Evolutionary conservation across 371 early-diverging fungal genomes (phyloP), one percentile per base, ranked within the genome.

Genomic region (Rhizopus microsporus): DNA sequence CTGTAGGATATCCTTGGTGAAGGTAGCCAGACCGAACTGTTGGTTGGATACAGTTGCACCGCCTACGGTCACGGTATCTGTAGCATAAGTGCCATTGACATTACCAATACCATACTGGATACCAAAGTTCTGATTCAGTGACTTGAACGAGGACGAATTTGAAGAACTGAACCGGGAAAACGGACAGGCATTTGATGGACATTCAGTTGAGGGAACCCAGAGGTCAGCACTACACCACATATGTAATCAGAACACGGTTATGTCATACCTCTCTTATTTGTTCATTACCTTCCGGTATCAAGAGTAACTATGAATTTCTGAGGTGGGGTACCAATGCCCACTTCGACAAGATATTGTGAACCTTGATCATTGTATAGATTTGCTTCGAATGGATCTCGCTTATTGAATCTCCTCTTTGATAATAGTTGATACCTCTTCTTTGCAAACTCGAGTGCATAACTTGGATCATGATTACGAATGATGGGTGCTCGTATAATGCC

Each of bases 51-150:
- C 64, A 5, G 68, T 64, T 23, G 74, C 74, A 15, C 75, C 78
- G 5, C 57, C 65, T n/a, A 75, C 44, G 7, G 56, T 51, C 5
- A 69, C 71, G 10, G 60, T 66, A 10, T 75, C 76, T 0, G 62
- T 62, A 2, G 54, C 77, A 59, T 76, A 76, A 0, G 66, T 61
- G 17, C 81, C 78, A 40, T 67, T 67, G 13, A 72, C 78, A 35
- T 60, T 65, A 32, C 81, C 81, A 31, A 69, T 71, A 31, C 79
- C 77, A 38, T 78, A 81, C 31, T 62, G 57, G 31, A 78, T 69
- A 7, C 46, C 46, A 56, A 78, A 78, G 0, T 54, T 10, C 30
- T 62, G 32, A 5, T 54, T 57, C 4, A 67, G 53, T 0, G 51
- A 2, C 13, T 67, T 68, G 49, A 68, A 75, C 1, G 74, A 70